phyloP scores from a whole-genome alignment of 139 green algal species.

The Tetradesmus obliquus region DNA sequence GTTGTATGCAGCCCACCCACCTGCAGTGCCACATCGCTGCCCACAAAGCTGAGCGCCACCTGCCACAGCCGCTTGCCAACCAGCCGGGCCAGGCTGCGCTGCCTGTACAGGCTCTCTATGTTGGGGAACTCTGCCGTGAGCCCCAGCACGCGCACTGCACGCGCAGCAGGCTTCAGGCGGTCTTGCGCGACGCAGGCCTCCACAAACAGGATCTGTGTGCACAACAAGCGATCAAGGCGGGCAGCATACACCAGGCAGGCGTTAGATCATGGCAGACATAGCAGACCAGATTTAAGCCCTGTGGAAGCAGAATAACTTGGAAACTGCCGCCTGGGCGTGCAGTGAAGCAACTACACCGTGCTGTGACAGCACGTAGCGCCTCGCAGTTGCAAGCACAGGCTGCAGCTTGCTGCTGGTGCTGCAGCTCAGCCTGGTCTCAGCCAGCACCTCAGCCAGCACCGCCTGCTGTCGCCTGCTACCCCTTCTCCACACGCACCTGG shows the following conservation, averaged over 20 bases:
- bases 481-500: constrained; percentile 48
- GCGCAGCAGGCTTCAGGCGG: constrained; percentile 67
- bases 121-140: constrained; percentile 62
- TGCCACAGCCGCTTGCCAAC: constrained; percentile 65
- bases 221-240: no score
- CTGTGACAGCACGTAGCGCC: no score
- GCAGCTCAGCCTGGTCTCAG: neutral
- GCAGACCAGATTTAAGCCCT: no score
- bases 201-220: constrained; percentile 57
- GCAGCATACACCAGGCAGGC: no score
- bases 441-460: neutral
- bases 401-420: neutral
- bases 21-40: constrained; percentile 58
- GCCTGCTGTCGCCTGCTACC: neutral
- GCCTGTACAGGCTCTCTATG: constrained; percentile 63
- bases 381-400: no score
- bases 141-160: constrained; percentile 52
- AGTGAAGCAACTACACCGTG: no score
- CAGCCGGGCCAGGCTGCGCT: constrained; percentile 61
- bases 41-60: constrained; percentile 64
- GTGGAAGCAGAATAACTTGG: no score
- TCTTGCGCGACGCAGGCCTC: constrained; percentile 59
- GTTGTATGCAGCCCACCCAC: constrained; percentile 27
- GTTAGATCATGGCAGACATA: no score
- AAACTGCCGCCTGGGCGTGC: no score